phyloP scores from a whole-genome alignment of 164 flowering plant species.

The Kingdonia uniflora region DNA sequence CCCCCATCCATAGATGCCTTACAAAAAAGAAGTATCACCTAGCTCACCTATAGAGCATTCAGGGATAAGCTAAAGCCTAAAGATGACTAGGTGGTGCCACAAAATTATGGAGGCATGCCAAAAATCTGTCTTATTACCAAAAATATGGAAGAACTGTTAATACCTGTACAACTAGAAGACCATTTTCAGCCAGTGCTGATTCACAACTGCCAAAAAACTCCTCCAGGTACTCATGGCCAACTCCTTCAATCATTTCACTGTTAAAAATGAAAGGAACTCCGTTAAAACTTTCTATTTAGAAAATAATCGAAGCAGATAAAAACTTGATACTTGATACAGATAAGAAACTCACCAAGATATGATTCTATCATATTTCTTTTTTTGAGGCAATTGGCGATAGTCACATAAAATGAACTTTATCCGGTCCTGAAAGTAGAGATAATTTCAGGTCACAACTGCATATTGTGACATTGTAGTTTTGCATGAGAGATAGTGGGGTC shows the following conservation, averaged over 20 bases:
- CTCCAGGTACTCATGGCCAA: slow-evolving; percentile 89
- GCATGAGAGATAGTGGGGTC: too few relatives aligned
- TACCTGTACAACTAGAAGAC: slow-evolving; percentile 91
- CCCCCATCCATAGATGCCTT: too few relatives aligned
- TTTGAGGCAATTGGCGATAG: slow-evolving; percentile 59
- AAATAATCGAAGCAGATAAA: background rate
- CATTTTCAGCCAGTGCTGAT: slow-evolving; percentile 61
- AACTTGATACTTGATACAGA: slow-evolving; percentile 1
- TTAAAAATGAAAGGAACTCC: slow-evolving; percentile 2
- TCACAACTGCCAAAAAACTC: slow-evolving; percentile 70
- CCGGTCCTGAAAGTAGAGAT: slow-evolving; percentile 35
- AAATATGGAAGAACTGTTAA: too few relatives aligned
- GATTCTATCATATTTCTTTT: slow-evolving; percentile 61
- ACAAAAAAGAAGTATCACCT: too few relatives aligned
- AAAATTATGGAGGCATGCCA: too few relatives aligned
- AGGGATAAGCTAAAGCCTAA: too few relatives aligned
- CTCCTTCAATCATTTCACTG: slow-evolving; percentile 92
- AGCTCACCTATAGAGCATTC: too few relatives aligned
- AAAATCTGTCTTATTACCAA: too few relatives aligned
- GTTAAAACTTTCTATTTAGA: too few relatives aligned
- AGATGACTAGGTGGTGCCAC: too few relatives aligned
- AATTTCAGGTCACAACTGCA: background rate
- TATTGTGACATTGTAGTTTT: too few relatives aligned
- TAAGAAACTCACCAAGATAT: slow-evolving; percentile 53
- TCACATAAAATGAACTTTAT: slow-evolving; percentile 71